Percentiles rank a stretch among this genome's conserved stretches.
phyloP scores from a whole-genome alignment of 2,329 filamentous ascomycete genomes.

The Fusarium bactridioides region DNA sequence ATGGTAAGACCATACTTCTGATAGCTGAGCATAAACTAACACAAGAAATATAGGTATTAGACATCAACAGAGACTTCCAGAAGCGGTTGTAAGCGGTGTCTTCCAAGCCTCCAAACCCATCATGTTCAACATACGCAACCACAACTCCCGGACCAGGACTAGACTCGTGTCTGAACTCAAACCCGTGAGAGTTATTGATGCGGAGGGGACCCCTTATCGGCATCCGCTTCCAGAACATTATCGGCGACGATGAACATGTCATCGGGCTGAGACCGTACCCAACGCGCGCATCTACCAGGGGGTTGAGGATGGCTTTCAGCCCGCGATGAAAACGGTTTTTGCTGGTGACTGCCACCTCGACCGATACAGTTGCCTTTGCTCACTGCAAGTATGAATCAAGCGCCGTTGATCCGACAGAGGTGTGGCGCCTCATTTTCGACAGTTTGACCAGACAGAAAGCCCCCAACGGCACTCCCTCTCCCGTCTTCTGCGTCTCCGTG shows the following conservation, averaged over 20 bases:
- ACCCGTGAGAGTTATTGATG: neutral
- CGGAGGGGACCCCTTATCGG: accelerated
- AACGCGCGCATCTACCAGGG: neutral
- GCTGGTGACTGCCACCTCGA: no score
- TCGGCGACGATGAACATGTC: neutral
- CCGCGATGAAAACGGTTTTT: neutral
- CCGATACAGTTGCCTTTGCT: no score
- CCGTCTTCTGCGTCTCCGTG: neutral
- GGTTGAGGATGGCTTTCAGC: neutral
- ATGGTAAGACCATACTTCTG: no score
- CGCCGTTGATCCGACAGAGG: no score
- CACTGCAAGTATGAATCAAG: no score
- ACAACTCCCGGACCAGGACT: neutral
- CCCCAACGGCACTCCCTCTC: no score
- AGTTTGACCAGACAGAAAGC: no score
- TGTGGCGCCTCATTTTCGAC: no score
- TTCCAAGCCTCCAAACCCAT: neutral
- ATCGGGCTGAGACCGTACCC: accelerated
- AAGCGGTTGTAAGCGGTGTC: neutral
- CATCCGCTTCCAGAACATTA: neutral
- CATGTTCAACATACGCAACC: neutral
- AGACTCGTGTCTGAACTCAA: neutral
- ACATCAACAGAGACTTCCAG: no score
- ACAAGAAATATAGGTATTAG: no score
- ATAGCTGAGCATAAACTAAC: no score